These are phyloP conservation scores for Podospora bellae-mahoneyi DNA, from an alignment of 495 filamentous ascomycete species.

Conservation along the genomic window DNA sequence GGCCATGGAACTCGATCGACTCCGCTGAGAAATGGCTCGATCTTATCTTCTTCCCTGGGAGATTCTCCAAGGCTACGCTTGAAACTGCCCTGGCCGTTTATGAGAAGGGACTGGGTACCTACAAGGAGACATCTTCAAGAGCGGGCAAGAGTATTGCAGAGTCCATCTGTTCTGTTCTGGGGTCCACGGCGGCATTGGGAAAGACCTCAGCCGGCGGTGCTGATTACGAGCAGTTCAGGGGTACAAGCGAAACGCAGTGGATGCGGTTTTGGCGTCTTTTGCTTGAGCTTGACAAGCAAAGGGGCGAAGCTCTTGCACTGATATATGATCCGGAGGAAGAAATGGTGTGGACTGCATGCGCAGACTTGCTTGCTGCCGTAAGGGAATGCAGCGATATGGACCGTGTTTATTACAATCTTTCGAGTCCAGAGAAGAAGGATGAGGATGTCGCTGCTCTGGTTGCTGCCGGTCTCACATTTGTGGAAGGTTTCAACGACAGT, in stretches of 20 bases:
- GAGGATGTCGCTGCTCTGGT: conserved; percentile 48
- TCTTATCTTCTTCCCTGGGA: conserved; percentile 77
- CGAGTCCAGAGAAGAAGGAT: conserved; percentile 31
- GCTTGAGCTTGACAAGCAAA: conserved; percentile 77
- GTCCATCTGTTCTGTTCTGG: conserved; percentile 69
- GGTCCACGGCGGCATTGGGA: conserved; percentile 58
- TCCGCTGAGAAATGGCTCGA: conserved; percentile 64
- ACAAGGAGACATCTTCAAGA: conserved; percentile 37
- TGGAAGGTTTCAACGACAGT: conserved; percentile 57
- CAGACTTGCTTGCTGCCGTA: conserved; percentile 73
- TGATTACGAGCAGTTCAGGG: conserved; percentile 68
- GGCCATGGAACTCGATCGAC: conserved; percentile 61
- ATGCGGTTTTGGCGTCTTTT: conserved; percentile 80
- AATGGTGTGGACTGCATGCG: conserved; percentile 77
- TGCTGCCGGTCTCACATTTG: conserved; percentile 58
- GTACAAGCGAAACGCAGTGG: conserved; percentile 79
- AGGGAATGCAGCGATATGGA: conserved; percentile 77
- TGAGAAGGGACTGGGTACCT: conserved; percentile 53
- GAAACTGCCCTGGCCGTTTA: conserved; percentile 78
- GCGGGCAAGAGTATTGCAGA: conserved; percentile 54
- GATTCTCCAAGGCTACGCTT: conserved; percentile 71
- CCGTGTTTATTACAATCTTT: conserved; percentile 58
- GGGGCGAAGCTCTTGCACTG: conserved; percentile 73
- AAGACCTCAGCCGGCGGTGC: conserved; percentile 59
- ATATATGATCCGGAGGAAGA: conserved; percentile 65